phyloP scores from a whole-genome alignment of 1,139 yeast species.

The Lodderomyces margitis region DNA sequence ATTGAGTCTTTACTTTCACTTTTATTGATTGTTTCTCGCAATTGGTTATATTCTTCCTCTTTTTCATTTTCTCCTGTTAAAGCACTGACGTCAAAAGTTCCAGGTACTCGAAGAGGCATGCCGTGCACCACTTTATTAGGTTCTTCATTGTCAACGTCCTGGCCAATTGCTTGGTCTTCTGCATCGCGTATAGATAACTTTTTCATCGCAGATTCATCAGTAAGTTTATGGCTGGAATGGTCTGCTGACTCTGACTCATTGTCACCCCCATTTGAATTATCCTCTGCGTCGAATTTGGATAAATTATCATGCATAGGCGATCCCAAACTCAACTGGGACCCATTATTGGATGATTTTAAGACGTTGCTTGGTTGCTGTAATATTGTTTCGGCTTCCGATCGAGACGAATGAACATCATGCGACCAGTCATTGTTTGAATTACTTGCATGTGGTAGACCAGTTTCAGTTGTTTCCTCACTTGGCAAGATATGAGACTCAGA shows the following conservation, averaged over 20 bases:
- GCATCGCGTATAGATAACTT: neutral
- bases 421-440: neutral
- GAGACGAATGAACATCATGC: neutral
- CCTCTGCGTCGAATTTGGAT: slow-evolving; percentile 8
- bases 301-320: slow-evolving; percentile 16
- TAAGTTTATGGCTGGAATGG: neutral
- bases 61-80: slow-evolving; percentile 24
- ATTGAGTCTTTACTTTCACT: slow-evolving; percentile 10
- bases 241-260: slow-evolving; percentile 1
- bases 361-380: neutral
- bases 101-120: slow-evolving; percentile 56
- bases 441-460: neutral
- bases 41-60: slow-evolving; percentile 16
- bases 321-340: slow-evolving; percentile 10
- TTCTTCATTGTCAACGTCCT: no score
- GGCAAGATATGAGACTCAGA: neutral
- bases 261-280: neutral
- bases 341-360: neutral
- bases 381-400: neutral
- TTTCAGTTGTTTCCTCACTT: neutral
- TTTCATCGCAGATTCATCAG: neutral
- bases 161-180: neutral
- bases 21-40: slow-evolving; percentile 10
- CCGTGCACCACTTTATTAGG: slow-evolving; percentile 3
- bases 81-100: slow-evolving; percentile 57